Base-by-base conservation (phyloP, 2,329 filamentous ascomycete genomes). In the Cladosporium velox region DNA sequence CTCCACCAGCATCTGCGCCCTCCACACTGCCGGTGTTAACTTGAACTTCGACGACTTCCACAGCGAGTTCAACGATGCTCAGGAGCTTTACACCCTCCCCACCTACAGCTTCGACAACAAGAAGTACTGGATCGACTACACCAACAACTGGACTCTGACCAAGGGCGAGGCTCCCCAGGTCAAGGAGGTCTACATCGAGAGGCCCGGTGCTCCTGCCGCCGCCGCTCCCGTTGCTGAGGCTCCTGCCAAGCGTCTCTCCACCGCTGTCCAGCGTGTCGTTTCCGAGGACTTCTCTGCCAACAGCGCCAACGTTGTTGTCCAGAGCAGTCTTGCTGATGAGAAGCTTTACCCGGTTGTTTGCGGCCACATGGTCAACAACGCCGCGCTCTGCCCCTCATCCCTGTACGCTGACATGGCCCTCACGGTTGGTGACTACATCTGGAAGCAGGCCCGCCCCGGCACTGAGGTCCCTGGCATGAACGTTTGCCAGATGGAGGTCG, bases 31-130 rank as follows among this genome's bases (percentile, higher is more conserved):
- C 11, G 90, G 90, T 47, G 79, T 91, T 8, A 80, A 84, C 51
- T 80, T 93, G 66, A 83, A 90, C 74, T 93, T 90, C 85, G 85
- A 88, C 67, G 90, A 92, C 77, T 91, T 86, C 73, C 87, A 91
- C 77, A 81, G 83, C 52, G 83, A 87, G 63, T 90, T 88, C 75
- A 84, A 86, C 70, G 74, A 79, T 44, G 82, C 82, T 1, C 84
- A 88, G 51, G 80, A 85, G 51, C 79, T 91, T 18, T 78, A 90
- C n/a, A 80, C 85, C n/a, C 79, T 92, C 4, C 89, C 89, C 1
- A 83, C 84, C 0, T 92, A 92, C 74, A 83, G 83, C 0, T 92
- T 88, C 74, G 88, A 92, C 74, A 80, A 86, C 69, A 91, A 91
- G 81, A 87, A 86, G 70, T 91, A 91, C 77, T 91, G 88, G 88